phyloP scores from a whole-genome alignment of 1,284 basidiomycete genomes.

The Sanguinoderma infundibulare region DNA sequence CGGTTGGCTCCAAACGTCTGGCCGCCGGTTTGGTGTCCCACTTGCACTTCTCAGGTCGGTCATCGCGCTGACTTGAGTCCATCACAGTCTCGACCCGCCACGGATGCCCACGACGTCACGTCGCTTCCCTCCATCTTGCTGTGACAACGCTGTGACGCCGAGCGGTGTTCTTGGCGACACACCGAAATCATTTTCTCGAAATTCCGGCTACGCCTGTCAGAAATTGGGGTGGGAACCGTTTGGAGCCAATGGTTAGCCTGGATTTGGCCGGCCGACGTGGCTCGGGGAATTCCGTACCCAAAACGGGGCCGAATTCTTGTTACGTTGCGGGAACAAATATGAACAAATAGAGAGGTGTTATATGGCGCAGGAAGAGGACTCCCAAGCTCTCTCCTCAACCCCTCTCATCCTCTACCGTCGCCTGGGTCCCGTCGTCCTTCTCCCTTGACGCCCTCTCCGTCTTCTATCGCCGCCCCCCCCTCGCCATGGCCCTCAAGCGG shows the following conservation, averaged over 20 bases:
- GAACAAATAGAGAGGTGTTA: slow-evolving; percentile 32
- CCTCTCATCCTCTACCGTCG: slow-evolving; percentile 26
- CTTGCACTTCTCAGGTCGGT: not conserved
- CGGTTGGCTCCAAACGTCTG: not conserved
- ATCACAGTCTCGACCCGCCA: slow-evolving; percentile 11
- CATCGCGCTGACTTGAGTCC: slow-evolving; percentile 8
- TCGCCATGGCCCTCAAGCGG: slow-evolving; percentile 69
- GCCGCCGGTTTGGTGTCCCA: not conserved
- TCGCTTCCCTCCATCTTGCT: not conserved
- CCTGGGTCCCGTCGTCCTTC: not conserved
- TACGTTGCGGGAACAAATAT: slow-evolving; percentile 30
- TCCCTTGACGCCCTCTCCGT: slow-evolving; percentile 12
- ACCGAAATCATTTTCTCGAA: slow-evolving; percentile 17
- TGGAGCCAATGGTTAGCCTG: slow-evolving; percentile 23
- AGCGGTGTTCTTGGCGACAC: slow-evolving; percentile 14
- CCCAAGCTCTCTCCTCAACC: slow-evolving; percentile 27
- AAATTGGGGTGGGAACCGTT: slow-evolving; percentile 21
- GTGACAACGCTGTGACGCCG: slow-evolving; percentile 22
- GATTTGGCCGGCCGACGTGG: slow-evolving; percentile 22
- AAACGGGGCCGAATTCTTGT: slow-evolving; percentile 22
- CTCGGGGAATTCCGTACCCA: slow-evolving; percentile 27
- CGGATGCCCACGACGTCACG: slow-evolving; percentile 19
- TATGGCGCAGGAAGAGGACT: slow-evolving; percentile 26
- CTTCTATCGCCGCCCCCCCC: slow-evolving; percentile 1
- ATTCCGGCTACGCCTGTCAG: slow-evolving; percentile 24